phyloP scores from a whole-genome alignment of 345 rosid genomes.

The Eucalyptus lansdowneana region DNA sequence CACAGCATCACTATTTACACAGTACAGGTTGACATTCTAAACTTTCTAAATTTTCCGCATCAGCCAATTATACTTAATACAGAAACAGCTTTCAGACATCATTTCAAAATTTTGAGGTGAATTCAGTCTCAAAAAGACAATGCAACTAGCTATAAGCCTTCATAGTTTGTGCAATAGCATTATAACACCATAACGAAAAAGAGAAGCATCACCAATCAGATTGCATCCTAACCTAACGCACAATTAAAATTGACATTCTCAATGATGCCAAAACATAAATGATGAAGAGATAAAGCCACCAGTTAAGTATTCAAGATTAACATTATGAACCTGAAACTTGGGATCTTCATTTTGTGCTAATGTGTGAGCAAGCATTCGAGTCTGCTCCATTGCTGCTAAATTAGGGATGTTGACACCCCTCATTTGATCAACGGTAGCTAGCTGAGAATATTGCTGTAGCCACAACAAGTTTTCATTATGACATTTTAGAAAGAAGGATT shows the following conservation, averaged over 20 bases:
- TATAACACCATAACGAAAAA: not conserved
- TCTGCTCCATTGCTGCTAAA: constrained; percentile 93
- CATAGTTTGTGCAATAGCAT: not conserved
- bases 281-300: not conserved
- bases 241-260: not conserved
- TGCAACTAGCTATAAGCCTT: not conserved
- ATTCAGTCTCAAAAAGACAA: not conserved
- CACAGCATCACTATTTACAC: not conserved
- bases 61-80: not conserved
- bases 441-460: constrained; percentile 57
- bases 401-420: constrained; percentile 47
- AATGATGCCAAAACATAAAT: not conserved
- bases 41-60: not conserved
- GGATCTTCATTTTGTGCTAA: constrained; percentile 85
- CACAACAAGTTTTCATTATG: not conserved
- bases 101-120: not conserved
- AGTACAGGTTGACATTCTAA: not conserved
- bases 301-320: not conserved
- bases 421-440: constrained; percentile 50
- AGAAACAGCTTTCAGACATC: not conserved
- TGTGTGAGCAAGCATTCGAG: constrained; percentile 90
- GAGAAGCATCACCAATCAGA: not conserved
- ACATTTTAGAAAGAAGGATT: not conserved
- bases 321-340: constrained; percentile 70
- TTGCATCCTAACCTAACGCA: not conserved